phyloP scores from a whole-genome alignment of 2,329 filamentous ascomycete species.

The Trichoderma lentiforme region DNA sequence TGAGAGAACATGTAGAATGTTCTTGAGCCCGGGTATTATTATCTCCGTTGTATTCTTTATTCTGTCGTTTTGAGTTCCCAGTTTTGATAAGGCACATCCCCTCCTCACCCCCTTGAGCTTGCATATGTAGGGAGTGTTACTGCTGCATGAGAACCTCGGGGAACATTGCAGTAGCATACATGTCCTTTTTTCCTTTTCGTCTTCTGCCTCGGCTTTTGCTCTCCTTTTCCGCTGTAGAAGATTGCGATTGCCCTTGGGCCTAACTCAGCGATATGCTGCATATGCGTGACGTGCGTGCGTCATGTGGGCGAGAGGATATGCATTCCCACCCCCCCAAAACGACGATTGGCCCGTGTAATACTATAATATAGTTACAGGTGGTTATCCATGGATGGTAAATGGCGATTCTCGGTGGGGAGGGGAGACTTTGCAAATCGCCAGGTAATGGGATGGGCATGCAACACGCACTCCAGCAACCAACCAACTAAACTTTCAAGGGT shows the following conservation, averaged over 20 bases:
- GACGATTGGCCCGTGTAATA: not conserved
- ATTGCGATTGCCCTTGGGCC: not conserved
- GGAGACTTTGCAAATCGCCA: too few relatives aligned
- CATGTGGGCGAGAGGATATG: not conserved
- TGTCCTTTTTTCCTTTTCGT: not conserved
- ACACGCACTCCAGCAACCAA: too few relatives aligned
- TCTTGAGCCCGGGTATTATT: not conserved
- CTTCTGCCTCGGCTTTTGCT: not conserved
- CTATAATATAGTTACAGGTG: not conserved
- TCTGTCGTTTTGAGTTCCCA: not conserved
- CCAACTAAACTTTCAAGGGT: not conserved
- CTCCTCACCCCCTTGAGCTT: not conserved
- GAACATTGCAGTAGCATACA: not conserved
- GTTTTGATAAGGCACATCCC: not conserved
- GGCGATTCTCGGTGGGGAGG: not conserved
- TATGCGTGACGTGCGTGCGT: slow-evolving; percentile 5
- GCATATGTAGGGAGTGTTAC: not conserved
- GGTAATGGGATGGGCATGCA: too few relatives aligned
- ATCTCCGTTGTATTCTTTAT: too few relatives aligned
- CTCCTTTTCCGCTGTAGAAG: not conserved
- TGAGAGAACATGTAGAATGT: not conserved
- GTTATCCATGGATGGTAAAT: not conserved
- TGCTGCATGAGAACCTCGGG: not conserved
- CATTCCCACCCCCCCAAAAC: not conserved
- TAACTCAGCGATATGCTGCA: not conserved